phyloP scores from a whole-genome alignment of 768 basidiomycete species.

The Podaxis sp. region DNA sequence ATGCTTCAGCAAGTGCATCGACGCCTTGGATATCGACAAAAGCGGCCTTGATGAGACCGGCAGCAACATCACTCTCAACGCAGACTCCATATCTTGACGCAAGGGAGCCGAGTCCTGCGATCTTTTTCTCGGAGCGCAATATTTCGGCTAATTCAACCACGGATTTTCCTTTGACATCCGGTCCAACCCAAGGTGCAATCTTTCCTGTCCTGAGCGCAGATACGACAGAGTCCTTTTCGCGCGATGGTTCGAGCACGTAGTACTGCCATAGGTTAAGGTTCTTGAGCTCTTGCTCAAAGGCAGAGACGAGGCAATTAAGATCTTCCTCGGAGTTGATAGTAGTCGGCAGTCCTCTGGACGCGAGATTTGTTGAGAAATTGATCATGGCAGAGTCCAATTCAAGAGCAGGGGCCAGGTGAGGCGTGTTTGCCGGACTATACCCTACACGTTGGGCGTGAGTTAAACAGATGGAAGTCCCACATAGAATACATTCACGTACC shows the following conservation, averaged over 20 bases:
- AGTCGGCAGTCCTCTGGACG: slow-evolving; percentile 70
- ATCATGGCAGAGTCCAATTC: slow-evolving; percentile 89
- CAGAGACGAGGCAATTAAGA: slow-evolving; percentile 61
- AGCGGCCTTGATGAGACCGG: slow-evolving; percentile 74
- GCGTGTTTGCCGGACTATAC: slow-evolving; percentile 87
- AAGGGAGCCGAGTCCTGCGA: slow-evolving; percentile 60
- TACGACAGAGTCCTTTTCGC: slow-evolving; percentile 60
- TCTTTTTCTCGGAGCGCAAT: slow-evolving; percentile 49
- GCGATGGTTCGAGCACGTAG: slow-evolving; percentile 79
- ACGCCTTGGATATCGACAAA: slow-evolving; percentile 47
- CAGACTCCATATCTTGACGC: slow-evolving; percentile 67
- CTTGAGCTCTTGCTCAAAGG: slow-evolving; percentile 61
- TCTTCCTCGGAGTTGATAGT: slow-evolving; percentile 64
- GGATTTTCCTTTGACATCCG: slow-evolving; percentile 55
- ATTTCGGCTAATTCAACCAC: slow-evolving; percentile 67
- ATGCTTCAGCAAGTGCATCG: slow-evolving; percentile 63
- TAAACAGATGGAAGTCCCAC: background rate
- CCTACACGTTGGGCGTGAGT: slow-evolving; percentile 43
- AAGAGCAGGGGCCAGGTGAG: slow-evolving; percentile 89
- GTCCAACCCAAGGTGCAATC: slow-evolving; percentile 59
- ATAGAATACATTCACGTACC: slow-evolving; percentile 46
- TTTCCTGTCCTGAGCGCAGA: slow-evolving; percentile 50
- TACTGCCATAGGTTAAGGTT: slow-evolving; percentile 86
- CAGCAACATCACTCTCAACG: slow-evolving; percentile 64
- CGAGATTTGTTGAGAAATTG: slow-evolving; percentile 71